Percentiles rank a stretch among this genome's conserved stretches.
These are phyloP conservation scores for Elymus sibiricus DNA, from an alignment of 176 grass and related monocot species.

Conservation along the genomic window DNA sequence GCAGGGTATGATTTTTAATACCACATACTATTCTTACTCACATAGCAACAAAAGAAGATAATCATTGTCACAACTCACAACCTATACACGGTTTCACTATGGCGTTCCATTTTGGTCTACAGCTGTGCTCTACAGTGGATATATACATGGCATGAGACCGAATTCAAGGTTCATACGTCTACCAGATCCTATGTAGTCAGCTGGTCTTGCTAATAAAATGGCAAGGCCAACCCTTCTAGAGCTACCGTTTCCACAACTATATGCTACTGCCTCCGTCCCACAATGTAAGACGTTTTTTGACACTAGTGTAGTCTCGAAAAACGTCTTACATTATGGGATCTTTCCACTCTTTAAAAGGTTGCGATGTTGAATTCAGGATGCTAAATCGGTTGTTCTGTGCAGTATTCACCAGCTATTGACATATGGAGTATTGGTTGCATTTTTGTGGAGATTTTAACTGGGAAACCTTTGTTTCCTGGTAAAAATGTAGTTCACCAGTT, in stretches of 20 bases:
- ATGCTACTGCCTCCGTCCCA: too few species aligned
- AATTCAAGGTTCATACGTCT: neutral
- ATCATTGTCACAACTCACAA: neutral
- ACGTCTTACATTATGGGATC: neutral
- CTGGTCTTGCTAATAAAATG: conserved; percentile 9
- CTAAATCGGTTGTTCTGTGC: conserved; percentile 43
- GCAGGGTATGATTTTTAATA: neutral
- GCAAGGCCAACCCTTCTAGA: neutral
- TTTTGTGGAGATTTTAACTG: conserved; percentile 91
- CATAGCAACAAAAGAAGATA: neutral
- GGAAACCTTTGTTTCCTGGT: conserved; percentile 97
- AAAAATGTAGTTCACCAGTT: conserved; percentile 99
- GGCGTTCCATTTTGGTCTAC: neutral
- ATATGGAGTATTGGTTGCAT: conserved; percentile 99
- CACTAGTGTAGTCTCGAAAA: too few species aligned
- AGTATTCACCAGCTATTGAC: conserved; percentile 99
- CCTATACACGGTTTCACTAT: neutral
- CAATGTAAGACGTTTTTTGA: too few species aligned
- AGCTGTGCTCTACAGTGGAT: neutral
- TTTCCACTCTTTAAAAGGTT: neutral
- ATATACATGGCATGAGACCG: neutral
- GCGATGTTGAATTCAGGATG: conserved; percentile 2
- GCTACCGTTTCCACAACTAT: neutral
- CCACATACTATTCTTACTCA: neutral
- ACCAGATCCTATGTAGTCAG: neutral